A percentile compares a stretch with the other conserved stretches of the same genome.
phyloP scores from a whole-genome alignment of 768 basidiomycete genomes.

The Auriscalpium orientale region DNA sequence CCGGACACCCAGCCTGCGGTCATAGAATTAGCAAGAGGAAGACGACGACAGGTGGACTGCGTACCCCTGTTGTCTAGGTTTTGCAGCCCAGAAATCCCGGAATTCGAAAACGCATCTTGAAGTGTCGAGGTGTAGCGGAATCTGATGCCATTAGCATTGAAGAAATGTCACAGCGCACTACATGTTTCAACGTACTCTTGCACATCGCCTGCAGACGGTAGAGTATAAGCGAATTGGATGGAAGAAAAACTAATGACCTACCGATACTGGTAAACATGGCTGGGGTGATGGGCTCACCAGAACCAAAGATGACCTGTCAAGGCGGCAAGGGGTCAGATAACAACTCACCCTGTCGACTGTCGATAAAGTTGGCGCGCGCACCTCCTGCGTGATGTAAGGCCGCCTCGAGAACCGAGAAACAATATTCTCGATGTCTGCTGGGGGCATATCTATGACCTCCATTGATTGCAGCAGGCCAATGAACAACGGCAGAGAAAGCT shows the following conservation, averaged over 20 bases:
- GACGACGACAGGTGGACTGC: background rate
- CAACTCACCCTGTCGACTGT: too few species aligned
- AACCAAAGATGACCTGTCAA: slow-evolving; percentile 28
- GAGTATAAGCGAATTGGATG: background rate
- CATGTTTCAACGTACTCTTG: slow-evolving; percentile 40
- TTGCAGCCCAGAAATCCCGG: slow-evolving; percentile 44
- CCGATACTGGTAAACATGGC: slow-evolving; percentile 47
- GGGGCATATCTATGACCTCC: slow-evolving; percentile 41
- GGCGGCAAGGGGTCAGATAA: background rate
- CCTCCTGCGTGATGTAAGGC: slow-evolving; percentile 61
- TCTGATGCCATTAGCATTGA: slow-evolving; percentile 10
- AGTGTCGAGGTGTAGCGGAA: slow-evolving; percentile 55
- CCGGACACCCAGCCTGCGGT: slow-evolving; percentile 46
- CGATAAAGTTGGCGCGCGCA: background rate
- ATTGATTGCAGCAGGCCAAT: background rate
- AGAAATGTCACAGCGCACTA: background rate
- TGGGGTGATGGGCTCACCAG: slow-evolving; percentile 46
- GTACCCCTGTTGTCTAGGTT: slow-evolving; percentile 36
- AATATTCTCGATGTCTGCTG: slow-evolving; percentile 49
- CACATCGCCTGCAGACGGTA: slow-evolving; percentile 36
- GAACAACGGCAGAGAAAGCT: slow-evolving; percentile 2
- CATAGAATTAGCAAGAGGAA: too few species aligned
- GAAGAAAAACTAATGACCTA: background rate
- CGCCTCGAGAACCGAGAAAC: slow-evolving; percentile 30
- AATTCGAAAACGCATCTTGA: slow-evolving; percentile 40